Evolutionary conservation across 805 yeast species (phyloP).

Genomic region (Metschnikowia matae): DNA sequence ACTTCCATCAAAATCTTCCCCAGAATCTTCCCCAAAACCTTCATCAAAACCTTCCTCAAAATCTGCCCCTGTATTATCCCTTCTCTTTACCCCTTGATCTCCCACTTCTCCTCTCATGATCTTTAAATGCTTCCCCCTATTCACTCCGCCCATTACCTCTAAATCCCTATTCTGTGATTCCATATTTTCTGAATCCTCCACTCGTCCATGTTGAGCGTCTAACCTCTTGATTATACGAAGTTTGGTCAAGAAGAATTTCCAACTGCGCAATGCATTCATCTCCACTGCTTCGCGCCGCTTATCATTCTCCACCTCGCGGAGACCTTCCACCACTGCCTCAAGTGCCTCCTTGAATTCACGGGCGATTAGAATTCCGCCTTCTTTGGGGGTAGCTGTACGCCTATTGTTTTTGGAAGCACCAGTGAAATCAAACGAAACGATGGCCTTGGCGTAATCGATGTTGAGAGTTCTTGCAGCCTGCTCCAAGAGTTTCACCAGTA

Average conservation of each 20-base stretch:
- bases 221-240: constrained; percentile 46
- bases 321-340: constrained; percentile 42
- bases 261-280: constrained; percentile 46
- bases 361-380: constrained; percentile 76
- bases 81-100: too few relatives aligned
- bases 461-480: constrained; percentile 68
- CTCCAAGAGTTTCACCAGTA: constrained; percentile 47
- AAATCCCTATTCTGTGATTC: too few relatives aligned
- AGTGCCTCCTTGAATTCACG: constrained; percentile 59
- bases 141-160: too few relatives aligned
- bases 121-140: too few relatives aligned
- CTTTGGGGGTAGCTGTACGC: constrained; percentile 52
- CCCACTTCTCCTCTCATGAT: too few relatives aligned
- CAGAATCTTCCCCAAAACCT: too few relatives aligned
- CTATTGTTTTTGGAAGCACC: constrained; percentile 27
- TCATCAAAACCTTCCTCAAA: too few relatives aligned
- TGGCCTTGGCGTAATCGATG: constrained; percentile 83
- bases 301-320: constrained; percentile 48
- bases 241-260: constrained; percentile 52
- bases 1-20: too few relatives aligned
- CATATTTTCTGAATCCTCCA: constrained; percentile 13
- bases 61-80: too few relatives aligned
- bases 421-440: constrained; percentile 76
- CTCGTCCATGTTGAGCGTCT: constrained; percentile 45
- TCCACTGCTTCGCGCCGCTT: constrained; percentile 43